Percentiles rank a stretch among this genome's conserved stretches.
Conservation (phyloP, 192 early-diverging fungal species). For the Coemansia sp. region DNA sequence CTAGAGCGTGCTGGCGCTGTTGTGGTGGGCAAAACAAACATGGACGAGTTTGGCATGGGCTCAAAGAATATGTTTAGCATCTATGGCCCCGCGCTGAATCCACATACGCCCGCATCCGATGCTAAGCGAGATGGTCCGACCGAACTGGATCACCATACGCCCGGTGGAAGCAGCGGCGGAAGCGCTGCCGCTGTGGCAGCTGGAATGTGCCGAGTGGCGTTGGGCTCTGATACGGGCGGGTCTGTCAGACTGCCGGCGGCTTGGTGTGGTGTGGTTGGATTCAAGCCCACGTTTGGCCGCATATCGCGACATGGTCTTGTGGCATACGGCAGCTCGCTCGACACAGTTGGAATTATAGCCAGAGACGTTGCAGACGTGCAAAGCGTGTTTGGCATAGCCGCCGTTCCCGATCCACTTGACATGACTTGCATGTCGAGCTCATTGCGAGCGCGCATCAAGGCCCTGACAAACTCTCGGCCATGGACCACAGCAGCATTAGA, state of each 20-base stretch:
- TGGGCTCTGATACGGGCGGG: constrained; percentile 95
- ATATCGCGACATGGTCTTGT: constrained; percentile 82
- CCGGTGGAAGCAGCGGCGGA: constrained; percentile 92
- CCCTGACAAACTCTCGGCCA: not conserved
- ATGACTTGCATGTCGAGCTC: constrained; percentile 58
- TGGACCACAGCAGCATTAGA: constrained; percentile 2
- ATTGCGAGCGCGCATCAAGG: constrained; percentile 41
- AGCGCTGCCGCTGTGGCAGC: constrained; percentile 86
- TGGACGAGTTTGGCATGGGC: constrained; percentile 99
- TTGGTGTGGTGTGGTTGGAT: constrained; percentile 90
- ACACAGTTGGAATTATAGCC: constrained; percentile 82
- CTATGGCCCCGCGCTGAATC: constrained; percentile 39
- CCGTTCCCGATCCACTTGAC: constrained; percentile 30
- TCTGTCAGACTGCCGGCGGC: constrained; percentile 91
- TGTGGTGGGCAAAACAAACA: constrained; percentile 80
- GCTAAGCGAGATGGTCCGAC: not conserved
- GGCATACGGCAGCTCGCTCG: constrained; percentile 83
- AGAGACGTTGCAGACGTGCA: constrained; percentile 58
- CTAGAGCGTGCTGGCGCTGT: constrained; percentile 63
- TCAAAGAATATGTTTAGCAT: constrained; percentile 34
- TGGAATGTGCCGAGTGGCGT: constrained; percentile 73
- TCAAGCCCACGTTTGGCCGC: constrained; percentile 89
- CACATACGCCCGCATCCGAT: not conserved
- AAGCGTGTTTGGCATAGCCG: not conserved
- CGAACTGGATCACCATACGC: constrained; percentile 5